These are phyloP conservation scores for Acanthamoeba castellanii DNA, from an alignment of 208 protist species.

Conservation along the genomic window DNA sequence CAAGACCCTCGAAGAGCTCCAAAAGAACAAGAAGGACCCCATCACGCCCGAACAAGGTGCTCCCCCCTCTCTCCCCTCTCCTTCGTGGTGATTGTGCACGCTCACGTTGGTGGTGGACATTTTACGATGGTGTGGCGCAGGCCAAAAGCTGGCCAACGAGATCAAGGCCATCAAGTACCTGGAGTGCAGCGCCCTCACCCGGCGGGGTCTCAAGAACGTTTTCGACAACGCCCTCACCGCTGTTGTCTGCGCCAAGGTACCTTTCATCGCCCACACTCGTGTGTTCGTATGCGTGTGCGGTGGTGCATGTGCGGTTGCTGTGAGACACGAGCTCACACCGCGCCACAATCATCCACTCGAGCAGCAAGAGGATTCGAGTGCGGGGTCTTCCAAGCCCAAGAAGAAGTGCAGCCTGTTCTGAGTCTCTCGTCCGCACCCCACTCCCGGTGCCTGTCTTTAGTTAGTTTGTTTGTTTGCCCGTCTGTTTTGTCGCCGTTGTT, in stretches of 20 bases:
- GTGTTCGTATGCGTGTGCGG: background rate
- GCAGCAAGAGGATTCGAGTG: background rate
- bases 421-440: background rate
- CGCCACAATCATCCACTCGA: background rate
- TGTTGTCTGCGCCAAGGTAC: slow-evolving; percentile 78
- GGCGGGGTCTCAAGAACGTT: slow-evolving; percentile 90
- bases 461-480: too few relatives aligned
- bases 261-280: background rate
- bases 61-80: slow-evolving; percentile 91
- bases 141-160: slow-evolving; percentile 84
- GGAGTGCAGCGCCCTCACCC: slow-evolving; percentile 93
- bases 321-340: background rate
- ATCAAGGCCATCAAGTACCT: slow-evolving; percentile 92
- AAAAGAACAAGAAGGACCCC: slow-evolving; percentile 77
- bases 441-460: background rate
- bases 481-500: background rate
- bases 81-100: background rate
- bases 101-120: too few relatives aligned
- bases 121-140: background rate
- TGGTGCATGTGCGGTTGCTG: background rate
- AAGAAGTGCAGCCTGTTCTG: slow-evolving; percentile 55
- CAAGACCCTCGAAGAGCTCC: slow-evolving; percentile 81
- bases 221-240: slow-evolving; percentile 91
- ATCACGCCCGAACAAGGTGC: slow-evolving; percentile 78
- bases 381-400: slow-evolving; percentile 13